A percentile compares a stretch with the other conserved stretches of the same genome.
phyloP scores from a whole-genome alignment of 108 stramenopile genomes.

The Fragilariopsis cylindrus region DNA sequence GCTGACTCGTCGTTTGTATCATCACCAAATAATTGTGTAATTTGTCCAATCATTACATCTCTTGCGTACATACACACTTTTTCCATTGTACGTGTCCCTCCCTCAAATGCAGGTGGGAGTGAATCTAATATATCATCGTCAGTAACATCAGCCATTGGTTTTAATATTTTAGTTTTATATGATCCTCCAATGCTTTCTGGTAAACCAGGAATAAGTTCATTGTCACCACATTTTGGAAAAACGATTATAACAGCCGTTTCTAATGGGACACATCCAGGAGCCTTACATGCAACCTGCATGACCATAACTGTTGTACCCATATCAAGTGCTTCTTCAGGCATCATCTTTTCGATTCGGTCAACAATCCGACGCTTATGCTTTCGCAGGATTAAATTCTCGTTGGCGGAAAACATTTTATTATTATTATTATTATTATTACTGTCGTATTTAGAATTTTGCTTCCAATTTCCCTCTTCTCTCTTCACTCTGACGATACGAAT shows the following conservation, averaged over 20 bases:
- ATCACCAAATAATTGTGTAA: constrained; percentile 73
- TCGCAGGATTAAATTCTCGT: constrained; percentile 83
- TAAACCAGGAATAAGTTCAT: constrained; percentile 31
- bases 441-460: not conserved
- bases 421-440: not conserved
- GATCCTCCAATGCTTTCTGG: constrained; percentile 44
- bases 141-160: constrained; percentile 81
- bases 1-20: constrained; percentile 23
- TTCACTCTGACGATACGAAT: no score
- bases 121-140: constrained; percentile 83
- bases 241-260: constrained; percentile 86
- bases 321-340: constrained; percentile 75
- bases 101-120: constrained; percentile 72
- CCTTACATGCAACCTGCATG: constrained; percentile 85
- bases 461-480: not conserved
- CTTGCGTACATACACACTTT: constrained; percentile 60
- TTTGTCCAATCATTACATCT: constrained; percentile 81
- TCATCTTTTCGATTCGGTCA: constrained; percentile 65
- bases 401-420: constrained; percentile 80
- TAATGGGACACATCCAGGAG: constrained; percentile 85
- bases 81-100: constrained; percentile 71
- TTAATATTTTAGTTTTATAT: constrained; percentile 85
- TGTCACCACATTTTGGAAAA: constrained; percentile 53
- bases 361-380: constrained; percentile 85
- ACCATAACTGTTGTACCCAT: constrained; percentile 83